These are phyloP conservation scores for Modicella reniformis DNA, from an alignment of 371 early-diverging fungal species.

Conservation along the genomic window DNA sequence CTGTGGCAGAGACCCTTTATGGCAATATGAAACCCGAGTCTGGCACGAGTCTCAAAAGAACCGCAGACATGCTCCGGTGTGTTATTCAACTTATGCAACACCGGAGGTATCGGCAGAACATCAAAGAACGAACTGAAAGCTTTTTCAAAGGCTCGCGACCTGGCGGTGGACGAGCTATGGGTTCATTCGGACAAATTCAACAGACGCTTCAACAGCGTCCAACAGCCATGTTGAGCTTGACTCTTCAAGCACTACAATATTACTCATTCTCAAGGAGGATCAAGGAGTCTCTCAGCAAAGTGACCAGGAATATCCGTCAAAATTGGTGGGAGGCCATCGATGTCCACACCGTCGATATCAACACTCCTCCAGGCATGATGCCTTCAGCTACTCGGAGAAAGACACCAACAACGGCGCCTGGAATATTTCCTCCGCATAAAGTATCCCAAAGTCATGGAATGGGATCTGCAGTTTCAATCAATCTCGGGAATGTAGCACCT, in stretches of 20 bases:
- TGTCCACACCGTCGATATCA: slow-evolving; percentile 42
- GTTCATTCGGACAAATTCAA: slow-evolving; percentile 49
- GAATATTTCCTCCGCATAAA: not conserved
- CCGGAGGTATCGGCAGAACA: slow-evolving; percentile 44
- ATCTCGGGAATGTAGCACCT: slow-evolving; percentile 26
- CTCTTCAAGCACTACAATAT: slow-evolving; percentile 41
- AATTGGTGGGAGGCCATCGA: slow-evolving; percentile 49
- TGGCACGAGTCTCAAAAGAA: slow-evolving; percentile 17
- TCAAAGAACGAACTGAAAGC: slow-evolving; percentile 43
- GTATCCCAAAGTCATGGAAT: slow-evolving; percentile 22
- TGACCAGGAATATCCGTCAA: slow-evolving; percentile 27
- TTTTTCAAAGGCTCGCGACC: slow-evolving; percentile 53
- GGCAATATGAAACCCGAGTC: not conserved
- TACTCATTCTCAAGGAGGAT: slow-evolving; percentile 41
- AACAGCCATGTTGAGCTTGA: slow-evolving; percentile 33
- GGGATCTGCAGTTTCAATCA: slow-evolving; percentile 43
- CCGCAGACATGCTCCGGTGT: slow-evolving; percentile 35
- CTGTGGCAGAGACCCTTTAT: not conserved
- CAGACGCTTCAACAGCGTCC: slow-evolving; percentile 43
- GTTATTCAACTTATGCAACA: slow-evolving; percentile 43
- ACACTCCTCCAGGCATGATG: slow-evolving; percentile 16
- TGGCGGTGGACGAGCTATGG: slow-evolving; percentile 36
- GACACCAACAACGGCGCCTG: not conserved
- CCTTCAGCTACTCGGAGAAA: not conserved
- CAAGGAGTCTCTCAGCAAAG: slow-evolving; percentile 30